A percentile compares a stretch with the other conserved stretches of the same genome.
Conservation (phyloP, 495 filamentous ascomycete genomes). For the Neurospora sp. region DNA sequence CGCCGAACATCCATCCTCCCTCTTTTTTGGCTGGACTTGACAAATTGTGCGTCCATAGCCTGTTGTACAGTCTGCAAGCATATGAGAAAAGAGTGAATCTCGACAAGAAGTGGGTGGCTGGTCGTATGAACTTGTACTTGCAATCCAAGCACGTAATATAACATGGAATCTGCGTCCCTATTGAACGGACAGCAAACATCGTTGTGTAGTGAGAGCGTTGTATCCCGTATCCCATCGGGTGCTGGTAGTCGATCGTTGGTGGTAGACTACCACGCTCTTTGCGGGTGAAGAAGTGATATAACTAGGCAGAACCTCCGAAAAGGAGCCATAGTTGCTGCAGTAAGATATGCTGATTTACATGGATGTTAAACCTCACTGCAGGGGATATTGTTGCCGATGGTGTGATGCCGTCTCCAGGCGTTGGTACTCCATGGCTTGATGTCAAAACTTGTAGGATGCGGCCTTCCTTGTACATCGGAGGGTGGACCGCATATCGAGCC, state of each 20-base stretch:
- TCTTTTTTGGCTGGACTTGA: not conserved
- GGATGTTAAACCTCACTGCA: not conserved
- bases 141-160: not conserved
- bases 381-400: not conserved
- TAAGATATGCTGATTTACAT: not conserved
- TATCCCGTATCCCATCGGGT: not conserved
- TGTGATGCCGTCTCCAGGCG: not conserved
- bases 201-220: not conserved
- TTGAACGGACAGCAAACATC: not conserved
- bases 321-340: not conserved
- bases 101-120: not conserved
- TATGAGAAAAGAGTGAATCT: not conserved
- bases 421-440: not conserved
- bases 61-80: not conserved
- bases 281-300: not conserved
- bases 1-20: not conserved
- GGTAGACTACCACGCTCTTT: not conserved
- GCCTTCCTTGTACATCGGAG: not conserved
- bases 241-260: not conserved
- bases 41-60: not conserved
- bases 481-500: not conserved
- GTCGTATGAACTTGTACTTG: not conserved
- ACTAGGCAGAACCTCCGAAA: not conserved
- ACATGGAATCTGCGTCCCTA: not conserved
- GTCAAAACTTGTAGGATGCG: not conserved